Base-by-base conservation (phyloP, 768 basidiomycete genomes). In the Pulveroboletus sp. region DNA sequence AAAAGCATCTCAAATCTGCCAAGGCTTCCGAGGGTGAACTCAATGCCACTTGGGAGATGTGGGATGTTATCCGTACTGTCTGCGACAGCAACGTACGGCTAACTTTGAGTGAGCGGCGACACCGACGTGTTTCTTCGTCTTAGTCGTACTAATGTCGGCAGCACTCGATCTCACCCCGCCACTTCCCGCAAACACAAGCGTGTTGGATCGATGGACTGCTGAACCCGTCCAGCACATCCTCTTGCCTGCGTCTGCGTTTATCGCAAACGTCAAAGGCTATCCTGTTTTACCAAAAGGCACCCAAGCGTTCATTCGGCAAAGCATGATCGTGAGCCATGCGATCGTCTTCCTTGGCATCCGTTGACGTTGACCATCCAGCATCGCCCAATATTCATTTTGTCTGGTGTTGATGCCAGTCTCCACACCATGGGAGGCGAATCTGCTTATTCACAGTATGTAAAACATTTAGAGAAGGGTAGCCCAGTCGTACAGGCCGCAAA, bases 181-280 rank as follows among this genome's bases (percentile, higher is more conserved):
- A 0, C 75, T 97, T 3, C 95, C 94, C 7, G 78, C 84, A 2
- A 82, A 84, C 14, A 72, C 84, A 12, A 83, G 83, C 2, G 84
- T 90, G 12, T 73, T 97, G 27, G 77, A 77, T 52, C 84, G 94
- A 50, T 98, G 97, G 97, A 78, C 84, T 3, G 91, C 97, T 6
- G 97, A 99, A 67, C 87, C 94, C 7, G 84, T 94, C n/a, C 81
- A 83, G 29, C 80, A 92, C 61, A 76, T 99, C 46, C 89, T 91
- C 68, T 73, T 98, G 2, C 94, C 97, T 5, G 84, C 93, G 1
- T 82, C 88, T 12, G 81, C 92, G 5, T 99, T 97, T 67, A 94
- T 98, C 60, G 84, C 94, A 11, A 99, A 99, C 66, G 79, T 84
- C 43, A 95, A 97, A 70, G 95, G 94, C 3, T 99, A 97, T 66